These are phyloP conservation scores for Urtica urens DNA, from an alignment of 306 rosid genomes.

Conservation along the genomic window DNA sequence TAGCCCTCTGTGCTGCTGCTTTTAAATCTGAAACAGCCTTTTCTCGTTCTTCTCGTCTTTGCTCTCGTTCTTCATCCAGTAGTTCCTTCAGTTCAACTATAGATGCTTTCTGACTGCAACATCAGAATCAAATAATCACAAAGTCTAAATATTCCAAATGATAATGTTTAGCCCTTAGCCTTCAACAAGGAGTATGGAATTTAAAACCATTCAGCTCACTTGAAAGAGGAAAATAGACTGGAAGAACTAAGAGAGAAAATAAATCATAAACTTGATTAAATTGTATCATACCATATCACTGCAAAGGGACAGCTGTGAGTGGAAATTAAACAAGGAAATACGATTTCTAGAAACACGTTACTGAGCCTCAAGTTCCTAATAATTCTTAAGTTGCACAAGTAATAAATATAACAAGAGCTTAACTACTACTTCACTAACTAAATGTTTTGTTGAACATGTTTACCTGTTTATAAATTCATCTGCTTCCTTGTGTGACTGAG, in stretches of 20 bases:
- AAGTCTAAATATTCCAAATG: no score
- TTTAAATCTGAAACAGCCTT: slow-evolving; percentile 76
- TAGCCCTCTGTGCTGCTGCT: slow-evolving; percentile 69
- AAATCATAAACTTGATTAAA: no score
- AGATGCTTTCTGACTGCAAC: slow-evolving; percentile 68
- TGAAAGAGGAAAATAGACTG: background rate
- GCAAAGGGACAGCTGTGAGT: no score
- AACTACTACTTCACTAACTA: no score
- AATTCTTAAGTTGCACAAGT: no score
- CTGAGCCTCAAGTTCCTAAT: no score
- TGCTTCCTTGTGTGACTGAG: slow-evolving; percentile 81
- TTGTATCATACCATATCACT: no score
- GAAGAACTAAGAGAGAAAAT: background rate
- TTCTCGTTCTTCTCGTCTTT: slow-evolving; percentile 78
- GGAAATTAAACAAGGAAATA: no score
- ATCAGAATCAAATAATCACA: slow-evolving; percentile 10
- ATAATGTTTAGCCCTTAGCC: background rate
- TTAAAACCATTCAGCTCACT: background rate
- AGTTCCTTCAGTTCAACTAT: slow-evolving; percentile 63
- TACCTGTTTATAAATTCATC: slow-evolving; percentile 75
- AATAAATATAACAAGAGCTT: no score
- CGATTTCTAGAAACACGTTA: no score
- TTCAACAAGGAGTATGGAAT: background rate
- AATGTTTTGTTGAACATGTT: no score
- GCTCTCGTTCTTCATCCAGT: slow-evolving; percentile 64